Evolutionary conservation across 2,329 filamentous ascomycete genomes (phyloP).

Genomic region (Alternaria postmessia): DNA sequence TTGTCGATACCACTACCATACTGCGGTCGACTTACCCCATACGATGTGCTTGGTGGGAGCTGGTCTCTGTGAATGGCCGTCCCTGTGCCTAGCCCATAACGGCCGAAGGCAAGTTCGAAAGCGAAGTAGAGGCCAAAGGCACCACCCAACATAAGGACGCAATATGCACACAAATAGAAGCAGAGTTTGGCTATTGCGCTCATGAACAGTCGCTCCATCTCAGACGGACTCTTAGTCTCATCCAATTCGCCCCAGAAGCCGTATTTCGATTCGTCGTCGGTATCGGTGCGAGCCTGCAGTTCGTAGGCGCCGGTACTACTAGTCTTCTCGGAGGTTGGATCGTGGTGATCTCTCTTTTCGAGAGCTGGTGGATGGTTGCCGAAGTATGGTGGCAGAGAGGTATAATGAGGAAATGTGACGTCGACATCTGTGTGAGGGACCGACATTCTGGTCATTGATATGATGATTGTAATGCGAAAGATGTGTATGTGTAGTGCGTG

Average conservation of each 20-base stretch:
- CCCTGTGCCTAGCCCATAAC: conserved; percentile 15
- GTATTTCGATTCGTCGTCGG: conserved; percentile 20
- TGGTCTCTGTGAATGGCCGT: conserved; percentile 5
- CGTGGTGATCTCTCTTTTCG: not conserved
- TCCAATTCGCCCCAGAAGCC: conserved; percentile 23
- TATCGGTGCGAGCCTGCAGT: not conserved
- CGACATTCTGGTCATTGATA: conserved; percentile 8
- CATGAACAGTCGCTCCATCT: not conserved
- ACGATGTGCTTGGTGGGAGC: not conserved
- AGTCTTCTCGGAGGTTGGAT: not conserved
- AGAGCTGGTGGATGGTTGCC: not conserved
- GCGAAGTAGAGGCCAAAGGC: conserved; percentile 9
- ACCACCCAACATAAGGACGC: conserved; percentile 5
- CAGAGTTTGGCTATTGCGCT: conserved; percentile 1
- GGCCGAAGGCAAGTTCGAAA: conserved; percentile 7
- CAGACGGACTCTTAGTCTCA: not conserved
- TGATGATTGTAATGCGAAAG: not conserved
- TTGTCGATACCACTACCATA: not conserved
- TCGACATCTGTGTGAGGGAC: conserved; percentile 7
- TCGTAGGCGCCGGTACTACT: not conserved
- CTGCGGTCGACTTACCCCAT: conserved; percentile 4
- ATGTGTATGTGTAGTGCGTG: conserved; percentile 11
- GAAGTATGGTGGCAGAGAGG: conserved; percentile 26
- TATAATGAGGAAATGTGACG: conserved; percentile 16
- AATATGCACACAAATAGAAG: conserved; percentile 12